These are phyloP conservation scores for Penicillium sclerotigenum DNA, from an alignment of 2,329 filamentous ascomycete genomes.

Conservation along the genomic window DNA sequence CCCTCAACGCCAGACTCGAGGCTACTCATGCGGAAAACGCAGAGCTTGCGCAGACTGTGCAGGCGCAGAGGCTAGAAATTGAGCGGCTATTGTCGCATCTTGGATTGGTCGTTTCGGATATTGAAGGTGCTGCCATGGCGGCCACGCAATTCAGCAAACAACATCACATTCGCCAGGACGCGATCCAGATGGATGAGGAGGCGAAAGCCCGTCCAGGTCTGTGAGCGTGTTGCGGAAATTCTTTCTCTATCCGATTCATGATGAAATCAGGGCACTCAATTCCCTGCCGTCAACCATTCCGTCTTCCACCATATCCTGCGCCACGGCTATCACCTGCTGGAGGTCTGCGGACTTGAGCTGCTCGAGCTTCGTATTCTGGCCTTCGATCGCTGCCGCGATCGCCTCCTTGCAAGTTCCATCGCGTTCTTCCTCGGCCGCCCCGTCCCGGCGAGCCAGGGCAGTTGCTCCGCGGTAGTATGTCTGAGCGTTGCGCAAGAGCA, in stretches of 20 bases:
- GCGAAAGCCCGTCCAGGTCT: conserved; percentile 30
- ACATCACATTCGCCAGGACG: conserved; percentile 41
- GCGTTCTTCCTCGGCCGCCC: conserved; percentile 42
- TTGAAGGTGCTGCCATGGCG: conserved; percentile 51
- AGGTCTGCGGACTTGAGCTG: conserved; percentile 33
- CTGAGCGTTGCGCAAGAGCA: conserved; percentile 55
- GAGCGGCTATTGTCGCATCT: conserved; percentile 53
- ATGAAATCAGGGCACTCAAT: conserved; percentile 34
- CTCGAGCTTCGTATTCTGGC: conserved; percentile 40
- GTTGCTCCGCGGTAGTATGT: conserved; percentile 57
- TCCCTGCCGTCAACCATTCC: conserved; percentile 44
- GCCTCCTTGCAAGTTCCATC: conserved; percentile 50
- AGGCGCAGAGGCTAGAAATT: conserved; percentile 56
- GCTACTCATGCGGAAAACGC: conserved; percentile 52
- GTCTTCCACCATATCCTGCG: conserved; percentile 54
- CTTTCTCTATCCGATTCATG: conserved; percentile 19
- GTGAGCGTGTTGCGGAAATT: conserved; percentile 16
- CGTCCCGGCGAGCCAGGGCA: conserved; percentile 40
- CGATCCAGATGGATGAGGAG: conserved; percentile 45
- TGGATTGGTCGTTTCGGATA: conserved; percentile 55
- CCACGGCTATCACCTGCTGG: conserved; percentile 43
- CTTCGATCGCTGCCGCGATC: conserved; percentile 47
- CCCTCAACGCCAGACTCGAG: conserved; percentile 50
- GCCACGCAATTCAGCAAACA: conserved; percentile 40
- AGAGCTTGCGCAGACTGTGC: conserved; percentile 51